Conservation (phyloP, 306 rosid species). For the Vachellia collinsii region DNA sequence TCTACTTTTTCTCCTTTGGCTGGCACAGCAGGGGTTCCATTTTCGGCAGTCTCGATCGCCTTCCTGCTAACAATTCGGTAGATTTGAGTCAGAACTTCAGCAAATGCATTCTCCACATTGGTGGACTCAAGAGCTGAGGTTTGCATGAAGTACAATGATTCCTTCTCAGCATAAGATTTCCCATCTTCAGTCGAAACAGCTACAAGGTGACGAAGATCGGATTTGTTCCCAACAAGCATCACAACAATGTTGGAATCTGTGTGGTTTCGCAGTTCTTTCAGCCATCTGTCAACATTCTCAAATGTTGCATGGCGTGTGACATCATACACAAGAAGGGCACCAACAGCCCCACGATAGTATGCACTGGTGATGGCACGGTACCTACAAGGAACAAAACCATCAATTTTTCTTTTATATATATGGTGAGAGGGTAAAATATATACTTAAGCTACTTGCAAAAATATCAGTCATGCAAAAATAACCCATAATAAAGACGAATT, state of each 20-base stretch:
- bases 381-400: conserved; percentile 43
- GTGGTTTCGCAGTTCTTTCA: conserved; percentile 71
- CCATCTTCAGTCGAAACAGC: conserved; percentile 75
- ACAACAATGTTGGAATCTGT: conserved; percentile 74
- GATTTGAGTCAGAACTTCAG: conserved; percentile 70
- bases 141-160: conserved; percentile 71
- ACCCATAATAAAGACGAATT: not conserved
- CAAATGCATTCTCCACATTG: conserved; percentile 71
- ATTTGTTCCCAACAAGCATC: conserved; percentile 81
- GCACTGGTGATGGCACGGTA: conserved; percentile 82
- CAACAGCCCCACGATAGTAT: conserved; percentile 76
- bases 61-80: conserved; percentile 64
- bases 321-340: conserved; percentile 74
- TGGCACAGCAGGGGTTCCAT: conserved; percentile 63
- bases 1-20: conserved; percentile 67
- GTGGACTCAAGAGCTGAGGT: conserved; percentile 78
- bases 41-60: conserved; percentile 62
- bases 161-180: conserved; percentile 67
- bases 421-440: not conserved
- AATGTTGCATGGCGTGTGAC: conserved; percentile 74
- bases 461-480: not conserved
- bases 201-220: conserved; percentile 76
- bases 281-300: conserved; percentile 75
- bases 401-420: not conserved
- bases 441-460: not conserved